Evolutionary conservation across 202 grass and related monocot genomes (phyloP), one percentile per base, ranked within the genome.

Genomic region (Eragrostis tef): DNA sequence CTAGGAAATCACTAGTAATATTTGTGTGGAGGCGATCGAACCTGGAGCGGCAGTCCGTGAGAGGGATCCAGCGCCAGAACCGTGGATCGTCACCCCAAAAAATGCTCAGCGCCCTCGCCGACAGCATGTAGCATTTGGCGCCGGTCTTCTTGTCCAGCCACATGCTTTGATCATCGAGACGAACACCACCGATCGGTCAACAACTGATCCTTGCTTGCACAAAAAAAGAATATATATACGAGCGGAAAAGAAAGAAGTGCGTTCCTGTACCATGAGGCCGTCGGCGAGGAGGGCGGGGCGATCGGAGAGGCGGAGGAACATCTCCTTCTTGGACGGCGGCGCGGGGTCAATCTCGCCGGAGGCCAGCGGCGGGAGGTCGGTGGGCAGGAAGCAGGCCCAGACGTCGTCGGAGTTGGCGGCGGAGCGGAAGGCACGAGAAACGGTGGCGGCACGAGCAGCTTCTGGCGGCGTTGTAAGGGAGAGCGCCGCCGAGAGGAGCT

Each of bases 81-180:
- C 8, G 5, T 5, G 82, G 79, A 41, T 79, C 62, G 46, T 86
- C 84, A 0, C 69, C 60, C 86, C 86, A 81, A 0, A 34, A 2
- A 54, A 97, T 93, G 6, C 5, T 13, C 16, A 93, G 74, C 36
- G 75, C 12, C 76, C 88, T 88, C 34, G 93, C 93, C 2, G 88
- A 93, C 44, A 93, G 29, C 88, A 91, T 88, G 44, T 84, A 93
- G 75, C 86, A 93, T 74, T 84, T 93, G n/a, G 77, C 61, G 5
- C 86, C 84, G 26, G 17, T 92, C 60, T 64, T 81, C 65, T 60
- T 89, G 43, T 92, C 77, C 71, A 89, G 6, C 72, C 83, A 81
- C 20, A 79, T 31, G 13, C 77, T 81, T 87, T 89, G 77, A 72
- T 7, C 15, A 24, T 14, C n/a, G 31, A 34, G 31, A 34, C 31